Evolutionary conservation across 2,329 filamentous ascomycete genomes (phyloP), one percentile per base, ranked within the genome.

Genomic region (Paracamarosporium sp.): DNA sequence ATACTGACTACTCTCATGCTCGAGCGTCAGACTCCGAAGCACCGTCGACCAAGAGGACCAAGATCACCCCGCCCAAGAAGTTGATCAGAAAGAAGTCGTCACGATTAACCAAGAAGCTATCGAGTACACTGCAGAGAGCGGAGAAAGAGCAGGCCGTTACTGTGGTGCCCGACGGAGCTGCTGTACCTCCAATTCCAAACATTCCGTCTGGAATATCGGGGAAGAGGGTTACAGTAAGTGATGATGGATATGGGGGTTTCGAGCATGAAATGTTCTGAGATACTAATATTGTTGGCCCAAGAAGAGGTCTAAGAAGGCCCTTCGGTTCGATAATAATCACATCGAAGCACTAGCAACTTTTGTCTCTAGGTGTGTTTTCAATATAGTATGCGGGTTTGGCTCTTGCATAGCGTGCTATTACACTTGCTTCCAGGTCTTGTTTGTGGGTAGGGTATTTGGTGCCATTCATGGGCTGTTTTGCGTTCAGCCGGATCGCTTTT

Each of bases 181-280:
- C 50, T 7, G 72, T 76, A 3, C 72, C 72, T n/a, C 65, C 63
- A 6, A 50, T 76, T 15, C 73, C 73, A 2, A 28, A 47, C 1
- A 65, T 76, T 31, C 70, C 72, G 1, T 61, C 60, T 0, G 66
- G 61, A 5, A 53, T 63, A 2, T 64, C 66, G 27, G 66, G 69
- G 3, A 68, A 59, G 36, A 61, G 58, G n/a, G 63, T 62, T 0
- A 30, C 31, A 44, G 61, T 67, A 8, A 53, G 50, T 1, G 59
- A 67, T 15, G 73, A 76, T 62, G 71, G 68, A 11, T 76, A 66
- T 54, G 73, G 72, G 0, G 73, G 73, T 2, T 53, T 70, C 12
- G 72, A 64, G 6, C 68, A 76, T 59, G 73, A 76, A 60, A 76
- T 76, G n/a, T 76, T 76, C 44, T 76, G 55, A 70, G 41, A 20